A percentile compares a stretch with the other conserved stretches of the same genome.
Evolutionary conservation across 345 rosid genomes (phyloP).

Genomic region (Corchorus capsularis): DNA sequence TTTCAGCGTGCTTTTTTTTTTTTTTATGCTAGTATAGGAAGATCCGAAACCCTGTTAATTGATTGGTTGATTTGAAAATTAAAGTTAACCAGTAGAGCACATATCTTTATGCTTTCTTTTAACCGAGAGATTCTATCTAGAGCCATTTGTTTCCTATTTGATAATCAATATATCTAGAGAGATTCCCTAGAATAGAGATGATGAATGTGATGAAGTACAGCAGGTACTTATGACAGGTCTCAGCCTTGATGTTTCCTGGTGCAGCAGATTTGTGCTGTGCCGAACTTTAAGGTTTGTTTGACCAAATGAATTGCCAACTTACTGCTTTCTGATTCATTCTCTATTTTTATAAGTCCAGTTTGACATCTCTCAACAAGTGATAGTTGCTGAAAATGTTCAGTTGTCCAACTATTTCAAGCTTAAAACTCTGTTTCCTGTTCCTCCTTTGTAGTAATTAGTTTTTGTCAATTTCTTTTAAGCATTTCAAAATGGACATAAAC

Average conservation of each 20-base stretch:
- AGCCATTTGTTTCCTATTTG: background rate
- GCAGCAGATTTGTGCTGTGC: slow-evolving; percentile 42
- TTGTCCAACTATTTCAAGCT: background rate
- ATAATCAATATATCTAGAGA: background rate
- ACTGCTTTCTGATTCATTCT: slow-evolving; percentile 45
- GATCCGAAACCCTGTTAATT: background rate
- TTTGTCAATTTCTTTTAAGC: background rate
- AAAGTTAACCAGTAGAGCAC: background rate
- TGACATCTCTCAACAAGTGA: background rate
- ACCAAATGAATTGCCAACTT: slow-evolving; percentile 34
- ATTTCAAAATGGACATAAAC: background rate
- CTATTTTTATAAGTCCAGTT: slow-evolving; percentile 22
- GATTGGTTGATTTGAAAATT: background rate
- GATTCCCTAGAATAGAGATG: slow-evolving; percentile 33
- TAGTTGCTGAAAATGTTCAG: background rate
- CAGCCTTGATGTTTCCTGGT: slow-evolving; percentile 43
- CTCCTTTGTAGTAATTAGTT: background rate
- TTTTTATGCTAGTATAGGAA: background rate
- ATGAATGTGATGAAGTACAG: slow-evolving; percentile 42
- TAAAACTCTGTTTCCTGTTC: background rate
- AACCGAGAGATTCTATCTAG: background rate
- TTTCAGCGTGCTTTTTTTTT: background rate
- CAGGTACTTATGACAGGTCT: slow-evolving; percentile 54
- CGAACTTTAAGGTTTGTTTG: slow-evolving; percentile 26
- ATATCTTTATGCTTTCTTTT: background rate